Evolutionary conservation across 2,329 filamentous ascomycete genomes (phyloP), one percentile per base, ranked within the genome.

Genomic region (Neopestalotiopsis rosae): DNA sequence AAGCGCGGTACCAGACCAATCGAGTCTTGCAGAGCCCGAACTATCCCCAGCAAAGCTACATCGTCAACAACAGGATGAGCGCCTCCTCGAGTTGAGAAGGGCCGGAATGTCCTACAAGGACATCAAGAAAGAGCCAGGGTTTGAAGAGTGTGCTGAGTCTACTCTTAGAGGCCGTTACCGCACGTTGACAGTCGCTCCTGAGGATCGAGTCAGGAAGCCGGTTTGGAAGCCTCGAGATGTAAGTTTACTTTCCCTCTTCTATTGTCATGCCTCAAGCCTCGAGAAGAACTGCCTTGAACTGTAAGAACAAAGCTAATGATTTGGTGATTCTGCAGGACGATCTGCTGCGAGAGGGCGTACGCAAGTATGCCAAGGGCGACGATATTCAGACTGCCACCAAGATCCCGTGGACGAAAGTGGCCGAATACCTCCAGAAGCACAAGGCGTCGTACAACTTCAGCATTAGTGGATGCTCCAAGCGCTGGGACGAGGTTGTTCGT

Each of bases 131-230:
- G 74, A 80, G 20, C 88, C 90, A 14, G 80, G 83, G 1, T 91
- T 91, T 71, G 79, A 76, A 0, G 90, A 92, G 73, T 28, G 24
- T 28, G 89, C 91, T 1, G 91, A 93, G 79, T 92, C 91, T 12
- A 94, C 92, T 0, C 83, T 95, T 49, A 86, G 92, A 14, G 92
- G 92, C 0, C 86, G 91, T 0, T 89, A 87, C 72, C 84, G 92
- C 4, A 88, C 86, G 2, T 78, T 94, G 73, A 92, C 88, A 7
- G 93, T 93, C 80, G 79, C 81, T 13, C 88, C 88, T 73, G 83
- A 86, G 42, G 84, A 88, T 68, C 83, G 92, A 5, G 87, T 92
- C 2, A 84, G 92, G 7, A 90, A 88, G 77, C 92, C 92, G 0
- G 79, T 85, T 68, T 94, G 92, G 91, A 83, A 78, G 0, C 80